Percentiles rank a stretch among this genome's conserved stretches.
phyloP scores from a whole-genome alignment of 257 asterid genomes.

The Ligustrum vulgare region DNA sequence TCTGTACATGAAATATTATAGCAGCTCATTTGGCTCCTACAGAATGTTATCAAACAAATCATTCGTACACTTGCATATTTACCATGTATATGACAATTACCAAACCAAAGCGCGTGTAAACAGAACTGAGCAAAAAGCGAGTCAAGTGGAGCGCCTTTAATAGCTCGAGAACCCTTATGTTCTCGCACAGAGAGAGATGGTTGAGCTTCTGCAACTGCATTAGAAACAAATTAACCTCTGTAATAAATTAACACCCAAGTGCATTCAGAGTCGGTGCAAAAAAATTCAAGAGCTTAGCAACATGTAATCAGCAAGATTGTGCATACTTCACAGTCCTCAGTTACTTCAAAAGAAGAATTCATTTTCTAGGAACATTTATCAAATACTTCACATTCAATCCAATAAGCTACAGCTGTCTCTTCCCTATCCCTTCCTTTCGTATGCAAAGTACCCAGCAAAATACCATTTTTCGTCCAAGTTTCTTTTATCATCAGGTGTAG shows the following conservation, averaged over 20 bases:
- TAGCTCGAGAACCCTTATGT: slow-evolving; percentile 63
- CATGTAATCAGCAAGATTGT: slow-evolving; percentile 16
- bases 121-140: slow-evolving; percentile 92
- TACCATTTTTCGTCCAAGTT: slow-evolving; percentile 8
- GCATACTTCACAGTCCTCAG: slow-evolving; percentile 10
- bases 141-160: slow-evolving; percentile 85
- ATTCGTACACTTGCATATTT: slow-evolving; percentile 21
- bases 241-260: slow-evolving; percentile 21
- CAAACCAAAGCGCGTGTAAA: slow-evolving; percentile 93
- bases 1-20: not conserved
- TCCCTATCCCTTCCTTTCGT: slow-evolving; percentile 12
- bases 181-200: slow-evolving; percentile 45
- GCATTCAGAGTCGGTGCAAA: not conserved
- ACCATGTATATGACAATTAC: slow-evolving; percentile 91
- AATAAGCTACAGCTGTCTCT: not conserved
- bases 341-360: slow-evolving; percentile 13
- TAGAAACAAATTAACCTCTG: slow-evolving; percentile 19
- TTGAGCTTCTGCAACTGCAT: slow-evolving; percentile 44
- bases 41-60: slow-evolving; percentile 1
- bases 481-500: not conserved
- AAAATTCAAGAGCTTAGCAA: slow-evolving; percentile 8
- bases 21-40: slow-evolving; percentile 19
- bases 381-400: not conserved
- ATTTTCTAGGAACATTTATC: not conserved
- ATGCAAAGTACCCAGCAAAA: slow-evolving; percentile 3